phyloP scores from a whole-genome alignment of 1,139 yeast species.

The Nakaseomyces nivariensis region DNA sequence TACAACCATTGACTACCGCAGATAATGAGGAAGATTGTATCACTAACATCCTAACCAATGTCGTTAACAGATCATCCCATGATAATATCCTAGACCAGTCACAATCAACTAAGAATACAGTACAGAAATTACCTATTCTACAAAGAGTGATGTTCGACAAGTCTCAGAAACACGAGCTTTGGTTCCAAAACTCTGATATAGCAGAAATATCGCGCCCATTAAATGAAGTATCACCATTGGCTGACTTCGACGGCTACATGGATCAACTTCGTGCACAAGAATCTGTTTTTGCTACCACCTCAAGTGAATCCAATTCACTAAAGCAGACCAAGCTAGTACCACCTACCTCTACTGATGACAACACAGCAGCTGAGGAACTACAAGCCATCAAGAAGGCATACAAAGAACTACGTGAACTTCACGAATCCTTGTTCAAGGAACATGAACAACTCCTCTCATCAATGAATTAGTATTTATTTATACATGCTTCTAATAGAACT shows the following conservation, averaged over 20 bases:
- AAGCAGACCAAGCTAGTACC: conserved; percentile 4
- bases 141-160: conserved; percentile 46
- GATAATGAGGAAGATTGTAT: conserved; percentile 24
- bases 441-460: conserved; percentile 36
- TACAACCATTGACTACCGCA: conserved; percentile 40
- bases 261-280: conserved; percentile 43
- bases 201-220: conserved; percentile 6
- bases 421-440: conserved; percentile 49
- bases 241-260: conserved; percentile 37
- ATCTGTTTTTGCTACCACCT: conserved; percentile 36
- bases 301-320: conserved; percentile 11
- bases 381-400: conserved; percentile 49
- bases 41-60: conserved; percentile 29
- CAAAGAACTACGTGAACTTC: conserved; percentile 46
- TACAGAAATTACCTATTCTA: conserved; percentile 39
- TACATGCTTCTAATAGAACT: too few relatives aligned
- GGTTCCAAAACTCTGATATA: conserved; percentile 34
- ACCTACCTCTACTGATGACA: background rate
- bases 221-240: conserved; percentile 14
- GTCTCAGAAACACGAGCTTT: conserved; percentile 40
- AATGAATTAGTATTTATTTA: background rate
- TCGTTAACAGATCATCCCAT: conserved; percentile 1
- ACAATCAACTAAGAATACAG: conserved; percentile 8
- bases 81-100: background rate
- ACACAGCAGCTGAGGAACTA: conserved; percentile 24